A percentile compares a stretch with the other conserved stretches of the same genome.
Evolutionary conservation across 2,329 filamentous ascomycete species (phyloP).

Genomic region (Sporothrix pallida): DNA sequence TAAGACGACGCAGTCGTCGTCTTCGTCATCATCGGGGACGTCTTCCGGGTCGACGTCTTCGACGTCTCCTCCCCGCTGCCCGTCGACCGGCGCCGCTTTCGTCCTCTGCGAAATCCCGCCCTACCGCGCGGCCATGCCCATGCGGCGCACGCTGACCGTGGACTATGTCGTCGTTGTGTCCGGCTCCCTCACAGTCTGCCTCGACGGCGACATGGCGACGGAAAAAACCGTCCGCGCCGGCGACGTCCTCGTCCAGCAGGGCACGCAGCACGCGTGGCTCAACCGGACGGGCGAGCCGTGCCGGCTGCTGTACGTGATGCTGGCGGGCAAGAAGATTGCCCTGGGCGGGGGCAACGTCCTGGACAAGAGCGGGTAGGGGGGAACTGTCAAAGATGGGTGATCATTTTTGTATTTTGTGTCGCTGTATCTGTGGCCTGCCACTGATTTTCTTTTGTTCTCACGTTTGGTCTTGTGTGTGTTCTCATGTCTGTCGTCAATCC

Average conservation of each 20-base stretch:
- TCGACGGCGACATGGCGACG: slow-evolving; percentile 41
- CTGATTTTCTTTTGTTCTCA: background rate
- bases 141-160: background rate
- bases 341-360: background rate
- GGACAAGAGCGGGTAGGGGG: background rate
- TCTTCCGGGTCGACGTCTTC: background rate
- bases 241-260: slow-evolving; percentile 51
- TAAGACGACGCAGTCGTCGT: no score
- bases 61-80: background rate
- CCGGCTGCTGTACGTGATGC: slow-evolving; percentile 49
- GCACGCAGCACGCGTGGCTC: slow-evolving; percentile 53
- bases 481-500: no score
- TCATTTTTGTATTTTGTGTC: background rate
- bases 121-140: background rate
- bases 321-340: background rate
- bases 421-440: background rate
- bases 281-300: slow-evolving; percentile 49
- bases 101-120: background rate
- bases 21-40: background rate
- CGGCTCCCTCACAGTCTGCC: background rate
- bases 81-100: slow-evolving; percentile 35
- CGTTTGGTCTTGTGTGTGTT: background rate
- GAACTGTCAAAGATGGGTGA: background rate
- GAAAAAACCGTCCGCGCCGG: slow-evolving; percentile 47
- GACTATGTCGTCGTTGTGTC: background rate